Conservation (phyloP, 1,284 basidiomycete genomes). For the Naganishia albida region DNA sequence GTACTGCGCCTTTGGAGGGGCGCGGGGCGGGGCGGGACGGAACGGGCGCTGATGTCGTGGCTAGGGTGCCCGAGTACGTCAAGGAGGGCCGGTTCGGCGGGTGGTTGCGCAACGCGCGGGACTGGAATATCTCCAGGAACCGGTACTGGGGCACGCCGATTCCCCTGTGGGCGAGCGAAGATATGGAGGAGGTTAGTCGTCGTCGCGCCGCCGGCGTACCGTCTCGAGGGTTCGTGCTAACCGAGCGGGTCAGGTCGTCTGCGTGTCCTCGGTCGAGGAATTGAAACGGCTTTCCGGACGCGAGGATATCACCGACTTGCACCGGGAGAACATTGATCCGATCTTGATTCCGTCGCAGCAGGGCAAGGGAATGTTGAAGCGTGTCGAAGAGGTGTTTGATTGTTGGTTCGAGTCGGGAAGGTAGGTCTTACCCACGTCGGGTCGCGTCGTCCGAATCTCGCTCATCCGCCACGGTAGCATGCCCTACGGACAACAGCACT, state of each 20-base stretch:
- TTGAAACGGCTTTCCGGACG: conserved; percentile 85
- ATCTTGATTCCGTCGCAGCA: conserved; percentile 92
- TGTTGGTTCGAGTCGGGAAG: conserved; percentile 99
- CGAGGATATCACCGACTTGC: conserved; percentile 84
- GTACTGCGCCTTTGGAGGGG: conserved; percentile 58
- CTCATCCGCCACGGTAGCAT: conserved; percentile 64
- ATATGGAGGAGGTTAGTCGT: conserved; percentile 78
- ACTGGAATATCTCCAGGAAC: conserved; percentile 99
- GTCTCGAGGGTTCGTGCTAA: not conserved
- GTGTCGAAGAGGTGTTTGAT: conserved; percentile 97
- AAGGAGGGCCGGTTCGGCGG: conserved; percentile 93
- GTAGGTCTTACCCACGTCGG: conserved; percentile 55
- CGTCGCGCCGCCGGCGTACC: not conserved
- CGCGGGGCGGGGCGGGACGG: not conserved
- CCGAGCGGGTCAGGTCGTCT: conserved; percentile 65
- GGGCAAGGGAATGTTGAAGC: conserved; percentile 85
- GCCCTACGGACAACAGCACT: conserved; percentile 97
- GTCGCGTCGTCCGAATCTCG: not conserved
- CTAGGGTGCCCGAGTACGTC: conserved; percentile 86
- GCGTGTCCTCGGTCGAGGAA: conserved; percentile 83
- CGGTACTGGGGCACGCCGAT: conserved; percentile 99
- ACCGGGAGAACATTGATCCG: conserved; percentile 91
- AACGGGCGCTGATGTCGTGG: not conserved
- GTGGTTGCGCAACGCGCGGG: conserved; percentile 95
- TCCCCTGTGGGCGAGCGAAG: conserved; percentile 93